Conservation (phyloP, 805 yeast species). For the Hyphopichia homilentoma region DNA sequence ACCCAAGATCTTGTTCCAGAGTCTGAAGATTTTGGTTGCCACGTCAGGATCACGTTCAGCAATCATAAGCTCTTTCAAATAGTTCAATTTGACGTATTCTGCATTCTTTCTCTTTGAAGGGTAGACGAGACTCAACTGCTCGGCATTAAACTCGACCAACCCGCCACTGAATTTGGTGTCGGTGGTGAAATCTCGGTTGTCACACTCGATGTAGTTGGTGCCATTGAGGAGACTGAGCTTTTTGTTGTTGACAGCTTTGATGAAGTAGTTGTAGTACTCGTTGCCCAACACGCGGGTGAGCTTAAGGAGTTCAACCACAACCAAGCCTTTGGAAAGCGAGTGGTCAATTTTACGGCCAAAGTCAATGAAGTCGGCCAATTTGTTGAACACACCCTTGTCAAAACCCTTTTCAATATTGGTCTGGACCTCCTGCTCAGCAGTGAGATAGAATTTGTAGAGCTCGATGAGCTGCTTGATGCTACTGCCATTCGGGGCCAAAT, state of each 20-base stretch:
- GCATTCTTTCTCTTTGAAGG: conserved; percentile 10
- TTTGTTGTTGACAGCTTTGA: conserved; percentile 11
- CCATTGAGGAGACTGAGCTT: conserved; percentile 10
- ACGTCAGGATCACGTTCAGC: conserved; percentile 25
- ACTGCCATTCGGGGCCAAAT: conserved; percentile 41
- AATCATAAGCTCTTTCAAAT: conserved; percentile 39
- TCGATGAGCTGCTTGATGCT: conserved; percentile 30
- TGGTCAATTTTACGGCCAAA: conserved; percentile 49
- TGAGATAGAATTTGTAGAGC: conserved; percentile 49
- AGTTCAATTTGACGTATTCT: conserved; percentile 31
- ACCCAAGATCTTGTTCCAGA: conserved; percentile 22
- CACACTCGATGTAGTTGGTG: conserved; percentile 22
- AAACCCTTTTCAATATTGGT: conserved; percentile 51
- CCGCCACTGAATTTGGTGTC: conserved; percentile 42
- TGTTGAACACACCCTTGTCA: conserved; percentile 58
- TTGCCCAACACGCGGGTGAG: conserved; percentile 28
- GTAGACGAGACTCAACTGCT: not conserved
- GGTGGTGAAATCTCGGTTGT: conserved; percentile 58
- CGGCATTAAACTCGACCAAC: not conserved
- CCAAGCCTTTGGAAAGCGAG: conserved; percentile 46
- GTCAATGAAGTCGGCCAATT: conserved; percentile 61
- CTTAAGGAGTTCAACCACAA: conserved; percentile 30
- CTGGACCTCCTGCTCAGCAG: conserved; percentile 49
- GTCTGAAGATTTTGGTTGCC: conserved; percentile 18
- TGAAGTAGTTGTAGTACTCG: conserved; percentile 27